These are phyloP conservation scores for Dryas integrifolia DNA, from an alignment of 331 rosid species.

Conservation along the genomic window DNA sequence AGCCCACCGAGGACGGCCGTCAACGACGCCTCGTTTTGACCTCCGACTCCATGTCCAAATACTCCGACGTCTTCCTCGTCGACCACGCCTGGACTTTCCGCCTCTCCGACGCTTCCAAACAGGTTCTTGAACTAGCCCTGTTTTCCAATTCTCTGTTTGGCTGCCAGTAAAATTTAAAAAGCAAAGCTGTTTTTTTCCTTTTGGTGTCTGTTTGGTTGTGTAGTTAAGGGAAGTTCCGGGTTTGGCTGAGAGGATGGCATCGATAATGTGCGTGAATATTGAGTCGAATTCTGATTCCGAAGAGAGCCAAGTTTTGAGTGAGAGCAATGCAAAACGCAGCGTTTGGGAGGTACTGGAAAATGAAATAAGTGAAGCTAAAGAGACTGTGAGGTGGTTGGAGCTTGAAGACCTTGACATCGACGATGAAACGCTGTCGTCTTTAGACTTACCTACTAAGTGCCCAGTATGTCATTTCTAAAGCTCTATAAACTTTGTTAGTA, in stretches of 20 bases:
- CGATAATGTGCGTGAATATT: constrained; percentile 72
- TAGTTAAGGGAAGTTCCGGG: constrained; percentile 80
- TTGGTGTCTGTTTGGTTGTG: constrained; percentile 10
- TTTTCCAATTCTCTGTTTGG: constrained; percentile 11
- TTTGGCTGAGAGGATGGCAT: constrained; percentile 82
- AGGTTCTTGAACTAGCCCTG: constrained; percentile 42
- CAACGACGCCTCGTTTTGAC: constrained; percentile 63
- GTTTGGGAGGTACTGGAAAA: constrained; percentile 50
- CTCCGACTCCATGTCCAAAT: constrained; percentile 47
- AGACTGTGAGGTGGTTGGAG: constrained; percentile 77
- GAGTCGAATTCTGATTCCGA: constrained; percentile 46
- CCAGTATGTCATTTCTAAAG: constrained; percentile 43
- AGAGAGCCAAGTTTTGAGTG: constrained; percentile 31
- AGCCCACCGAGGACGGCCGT: constrained; percentile 56
- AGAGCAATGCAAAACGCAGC: constrained; percentile 22
- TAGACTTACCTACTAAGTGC: constrained; percentile 54
- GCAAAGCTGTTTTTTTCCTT: not conserved
- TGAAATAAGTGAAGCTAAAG: constrained; percentile 48
- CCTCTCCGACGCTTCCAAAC: constrained; percentile 77
- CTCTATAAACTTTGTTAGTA: not conserved
- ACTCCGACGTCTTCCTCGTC: constrained; percentile 72
- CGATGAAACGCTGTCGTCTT: constrained; percentile 57
- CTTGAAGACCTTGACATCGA: constrained; percentile 78
- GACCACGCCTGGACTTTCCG: constrained; percentile 99
- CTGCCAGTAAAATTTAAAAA: not conserved